phyloP scores from a whole-genome alignment of 441 rosid genomes.

The Populus trichocarpa region DNA sequence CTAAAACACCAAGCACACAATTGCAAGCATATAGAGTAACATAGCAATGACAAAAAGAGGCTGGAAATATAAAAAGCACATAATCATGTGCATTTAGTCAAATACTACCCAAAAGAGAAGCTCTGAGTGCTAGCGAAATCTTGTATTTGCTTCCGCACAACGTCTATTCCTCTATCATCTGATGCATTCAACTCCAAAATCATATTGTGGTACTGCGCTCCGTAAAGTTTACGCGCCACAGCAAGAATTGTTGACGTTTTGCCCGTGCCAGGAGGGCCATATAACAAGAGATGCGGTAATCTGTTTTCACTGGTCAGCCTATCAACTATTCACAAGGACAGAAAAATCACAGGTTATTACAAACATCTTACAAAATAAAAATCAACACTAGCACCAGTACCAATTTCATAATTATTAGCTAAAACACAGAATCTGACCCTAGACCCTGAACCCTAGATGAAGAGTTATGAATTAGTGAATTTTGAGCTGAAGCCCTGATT shows the following conservation, averaged over 20 bases:
- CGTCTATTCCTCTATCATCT: slow-evolving; percentile 93
- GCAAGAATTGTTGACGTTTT: slow-evolving; percentile 97
- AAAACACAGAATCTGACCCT: not conserved
- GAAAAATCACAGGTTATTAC: not conserved
- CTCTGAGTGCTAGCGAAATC: slow-evolving; percentile 96
- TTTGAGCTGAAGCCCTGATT: not conserved
- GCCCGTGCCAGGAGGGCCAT: slow-evolving; percentile 98
- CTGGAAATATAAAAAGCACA: not conserved
- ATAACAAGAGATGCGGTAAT: slow-evolving; percentile 85
- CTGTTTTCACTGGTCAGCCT: slow-evolving; percentile 89
- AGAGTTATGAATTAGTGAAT: not conserved
- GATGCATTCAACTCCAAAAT: slow-evolving; percentile 95
- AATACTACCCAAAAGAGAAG: slow-evolving; percentile 71
- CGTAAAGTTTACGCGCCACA: slow-evolving; percentile 87
- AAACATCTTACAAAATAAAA: not conserved
- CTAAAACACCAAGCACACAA: not conserved
- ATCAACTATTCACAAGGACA: slow-evolving; percentile 54
- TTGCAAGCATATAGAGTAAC: not conserved
- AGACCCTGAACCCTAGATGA: not conserved
- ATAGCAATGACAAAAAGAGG: not conserved
- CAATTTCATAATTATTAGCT: not conserved
- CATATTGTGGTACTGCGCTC: slow-evolving; percentile 82
- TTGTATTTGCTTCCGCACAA: slow-evolving; percentile 90
- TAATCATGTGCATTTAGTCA: not conserved
- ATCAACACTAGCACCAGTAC: not conserved